Evolutionary conservation across 179 eudicot genomes (phyloP).

Genomic region (Spinacia oleracea): DNA sequence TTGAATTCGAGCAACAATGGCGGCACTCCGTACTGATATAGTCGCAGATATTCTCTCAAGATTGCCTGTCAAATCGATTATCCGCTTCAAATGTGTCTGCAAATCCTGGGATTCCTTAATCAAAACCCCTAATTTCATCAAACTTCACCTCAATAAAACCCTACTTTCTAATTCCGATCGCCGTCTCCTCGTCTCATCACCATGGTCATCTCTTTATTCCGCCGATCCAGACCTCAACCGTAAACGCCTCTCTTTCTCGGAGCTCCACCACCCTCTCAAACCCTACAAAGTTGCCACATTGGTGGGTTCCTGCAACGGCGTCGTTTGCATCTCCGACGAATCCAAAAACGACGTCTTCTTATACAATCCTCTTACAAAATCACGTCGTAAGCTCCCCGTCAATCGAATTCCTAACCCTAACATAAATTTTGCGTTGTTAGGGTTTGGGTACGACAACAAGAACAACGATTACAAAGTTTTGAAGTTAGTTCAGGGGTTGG

Average conservation of each 20-base stretch:
- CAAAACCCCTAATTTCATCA: not conserved
- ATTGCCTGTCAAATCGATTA: not conserved
- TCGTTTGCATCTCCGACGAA: slow-evolving; percentile 6
- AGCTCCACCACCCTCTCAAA: slow-evolving; percentile 17
- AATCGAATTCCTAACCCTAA: not conserved
- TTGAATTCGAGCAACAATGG: not conserved
- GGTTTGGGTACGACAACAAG: slow-evolving; percentile 19
- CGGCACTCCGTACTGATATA: not conserved
- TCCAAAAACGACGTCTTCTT: not conserved
- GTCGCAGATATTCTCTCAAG: not conserved
- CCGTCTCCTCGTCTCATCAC: not conserved
- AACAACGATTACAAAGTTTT: slow-evolving; percentile 14
- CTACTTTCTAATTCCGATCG: not conserved
- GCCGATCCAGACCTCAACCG: not conserved
- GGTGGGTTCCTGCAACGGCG: slow-evolving; percentile 15
- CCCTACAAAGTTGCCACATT: not conserved
- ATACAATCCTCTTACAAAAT: not conserved
- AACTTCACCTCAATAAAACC: not conserved
- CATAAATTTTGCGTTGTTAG: not conserved
- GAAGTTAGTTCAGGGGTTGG: not conserved
- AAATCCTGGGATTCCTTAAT: not conserved
- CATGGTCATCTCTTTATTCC: not conserved
- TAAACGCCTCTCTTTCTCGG: not conserved
- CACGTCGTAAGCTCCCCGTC: slow-evolving; percentile 14
- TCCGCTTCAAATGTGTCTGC: slow-evolving; percentile 7